These are phyloP conservation scores for Ophiostoma himal-ulmi DNA, from an alignment of 2,329 filamentous ascomycete genomes.

Conservation along the genomic window DNA sequence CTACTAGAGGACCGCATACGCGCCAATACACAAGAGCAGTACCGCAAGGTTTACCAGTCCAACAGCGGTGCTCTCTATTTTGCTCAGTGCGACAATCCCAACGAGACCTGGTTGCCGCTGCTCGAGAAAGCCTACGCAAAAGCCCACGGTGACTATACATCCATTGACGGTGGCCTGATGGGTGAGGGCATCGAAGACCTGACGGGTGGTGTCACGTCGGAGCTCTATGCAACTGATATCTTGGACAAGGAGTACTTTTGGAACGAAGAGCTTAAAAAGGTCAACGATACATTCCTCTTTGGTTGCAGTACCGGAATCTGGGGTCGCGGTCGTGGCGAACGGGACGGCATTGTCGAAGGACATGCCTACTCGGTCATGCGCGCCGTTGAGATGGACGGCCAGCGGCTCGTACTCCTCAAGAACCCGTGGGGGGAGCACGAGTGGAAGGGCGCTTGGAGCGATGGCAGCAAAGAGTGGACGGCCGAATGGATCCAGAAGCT, in stretches of 20 bases:
- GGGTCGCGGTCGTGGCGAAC: conserved; percentile 55
- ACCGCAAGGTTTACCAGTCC: conserved; percentile 58
- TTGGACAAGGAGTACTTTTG: conserved; percentile 77
- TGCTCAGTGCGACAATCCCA: conserved; percentile 60
- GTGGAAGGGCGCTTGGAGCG: conserved; percentile 56
- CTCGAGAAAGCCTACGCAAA: conserved; percentile 73
- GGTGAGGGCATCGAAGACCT: conserved; percentile 48
- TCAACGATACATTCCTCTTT: conserved; percentile 74
- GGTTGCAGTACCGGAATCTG: conserved; percentile 60
- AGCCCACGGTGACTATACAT: conserved; percentile 65
- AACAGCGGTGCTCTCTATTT: conserved; percentile 66
- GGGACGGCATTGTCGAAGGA: conserved; percentile 52
- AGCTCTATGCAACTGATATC: conserved; percentile 63
- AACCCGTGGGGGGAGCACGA: conserved; percentile 59
- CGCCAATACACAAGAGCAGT: conserved; percentile 51
- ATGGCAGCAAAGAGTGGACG: conserved; percentile 58
- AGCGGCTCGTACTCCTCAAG: conserved; percentile 46
- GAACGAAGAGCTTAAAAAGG: conserved; percentile 71
- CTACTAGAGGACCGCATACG: conserved; percentile 43
- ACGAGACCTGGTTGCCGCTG: conserved; percentile 69
- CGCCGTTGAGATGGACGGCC: conserved; percentile 44
- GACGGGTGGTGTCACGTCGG: conserved; percentile 63
- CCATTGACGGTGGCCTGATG: conserved; percentile 63
- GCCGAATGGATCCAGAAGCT: conserved; percentile 52
- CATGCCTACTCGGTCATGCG: conserved; percentile 59